Percentiles rank a stretch among this genome's conserved stretches.
Conservation (phyloP, 2,329 filamentous ascomycete genomes). For the Trichoderma endophyticum region DNA sequence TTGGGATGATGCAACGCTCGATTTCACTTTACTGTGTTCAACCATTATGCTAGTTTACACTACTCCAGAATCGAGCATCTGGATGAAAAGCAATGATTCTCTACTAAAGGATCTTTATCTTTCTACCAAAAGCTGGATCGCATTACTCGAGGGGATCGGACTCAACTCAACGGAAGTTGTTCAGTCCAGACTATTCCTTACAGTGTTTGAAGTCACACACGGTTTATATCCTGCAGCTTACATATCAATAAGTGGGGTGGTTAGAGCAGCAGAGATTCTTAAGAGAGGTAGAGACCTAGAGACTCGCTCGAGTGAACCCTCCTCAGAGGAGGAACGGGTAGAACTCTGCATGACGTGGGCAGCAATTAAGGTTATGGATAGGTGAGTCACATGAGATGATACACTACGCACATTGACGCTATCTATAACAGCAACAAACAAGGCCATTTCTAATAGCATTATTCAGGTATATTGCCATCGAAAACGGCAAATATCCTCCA, state of each 20-base stretch:
- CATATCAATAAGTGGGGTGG: neutral
- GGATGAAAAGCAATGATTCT: neutral
- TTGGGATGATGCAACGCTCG: neutral
- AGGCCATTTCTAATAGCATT: neutral
- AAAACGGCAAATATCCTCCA: neutral
- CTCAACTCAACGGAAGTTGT: neutral
- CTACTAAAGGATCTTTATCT: neutral
- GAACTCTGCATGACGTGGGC: neutral
- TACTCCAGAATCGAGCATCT: neutral
- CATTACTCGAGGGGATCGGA: neutral
- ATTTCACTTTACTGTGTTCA: neutral
- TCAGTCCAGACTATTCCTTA: neutral
- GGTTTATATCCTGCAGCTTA: neutral
- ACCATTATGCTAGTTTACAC: neutral
- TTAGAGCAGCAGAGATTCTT: neutral
- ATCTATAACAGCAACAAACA: too few relatives aligned
- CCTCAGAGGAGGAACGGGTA: neutral
- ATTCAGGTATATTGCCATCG: neutral
- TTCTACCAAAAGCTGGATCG: neutral
- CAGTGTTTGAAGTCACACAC: neutral
- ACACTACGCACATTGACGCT: neutral
- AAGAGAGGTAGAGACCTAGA: neutral
- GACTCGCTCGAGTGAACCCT: neutral
- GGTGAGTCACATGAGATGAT: neutral
- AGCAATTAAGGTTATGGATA: neutral